These are phyloP conservation scores for Trichophyton simii DNA, from an alignment of 2,329 filamentous ascomycete genomes.

Conservation along the genomic window DNA sequence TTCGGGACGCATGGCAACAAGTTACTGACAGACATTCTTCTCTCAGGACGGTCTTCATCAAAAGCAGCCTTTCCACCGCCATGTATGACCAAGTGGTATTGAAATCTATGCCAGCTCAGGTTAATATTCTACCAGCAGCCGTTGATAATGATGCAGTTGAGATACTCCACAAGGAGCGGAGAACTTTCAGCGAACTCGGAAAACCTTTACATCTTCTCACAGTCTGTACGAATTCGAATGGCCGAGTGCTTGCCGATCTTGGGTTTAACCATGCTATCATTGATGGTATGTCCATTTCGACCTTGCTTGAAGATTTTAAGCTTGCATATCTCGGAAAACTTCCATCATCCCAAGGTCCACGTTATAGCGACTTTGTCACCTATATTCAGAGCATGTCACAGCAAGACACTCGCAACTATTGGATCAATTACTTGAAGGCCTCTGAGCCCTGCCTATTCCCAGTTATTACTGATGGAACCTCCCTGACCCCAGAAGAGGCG, in stretches of 20 bases:
- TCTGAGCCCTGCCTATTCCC: conserved; percentile 33
- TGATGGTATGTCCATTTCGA: conserved; percentile 34
- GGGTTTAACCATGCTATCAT: conserved; percentile 34
- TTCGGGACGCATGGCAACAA: conserved; percentile 6
- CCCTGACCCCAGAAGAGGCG: conserved; percentile 17
- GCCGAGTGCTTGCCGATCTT: conserved; percentile 25
- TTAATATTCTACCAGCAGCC: not conserved
- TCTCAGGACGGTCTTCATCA: conserved; percentile 17
- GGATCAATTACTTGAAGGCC: conserved; percentile 28
- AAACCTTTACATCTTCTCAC: conserved; percentile 27
- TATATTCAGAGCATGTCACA: conserved; percentile 21
- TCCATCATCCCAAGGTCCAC: conserved; percentile 19
- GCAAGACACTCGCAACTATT: conserved; percentile 26
- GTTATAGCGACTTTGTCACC: conserved; percentile 26
- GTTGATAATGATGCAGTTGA: not conserved
- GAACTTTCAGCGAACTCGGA: conserved; percentile 1
- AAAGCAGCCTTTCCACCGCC: conserved; percentile 17
- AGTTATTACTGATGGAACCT: conserved; percentile 11
- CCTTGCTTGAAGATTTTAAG: conserved; percentile 28
- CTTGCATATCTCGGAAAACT: conserved; percentile 26
- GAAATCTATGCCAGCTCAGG: not conserved
- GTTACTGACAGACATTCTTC: conserved; percentile 9
- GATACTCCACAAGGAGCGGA: not conserved
- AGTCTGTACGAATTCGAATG: conserved; percentile 22
- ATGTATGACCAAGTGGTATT: conserved; percentile 10